Conservation (phyloP, 768 basidiomycete genomes). For the Russula sp. region DNA sequence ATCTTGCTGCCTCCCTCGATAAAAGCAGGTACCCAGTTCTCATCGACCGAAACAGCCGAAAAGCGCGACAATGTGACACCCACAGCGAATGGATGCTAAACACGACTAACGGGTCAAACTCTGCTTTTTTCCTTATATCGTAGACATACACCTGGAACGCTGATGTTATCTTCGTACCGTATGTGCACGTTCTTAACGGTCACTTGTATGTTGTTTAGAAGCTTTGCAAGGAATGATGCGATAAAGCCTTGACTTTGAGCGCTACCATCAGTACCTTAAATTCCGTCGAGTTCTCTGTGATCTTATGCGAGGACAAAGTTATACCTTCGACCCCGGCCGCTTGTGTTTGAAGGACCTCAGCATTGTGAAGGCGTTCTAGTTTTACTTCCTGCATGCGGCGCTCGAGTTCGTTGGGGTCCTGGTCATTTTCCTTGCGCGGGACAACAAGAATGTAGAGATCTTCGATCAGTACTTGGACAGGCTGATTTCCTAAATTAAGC, state of each 20-base stretch:
- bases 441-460: constrained; percentile 93
- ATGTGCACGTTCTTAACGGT: constrained; percentile 94
- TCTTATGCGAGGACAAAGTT: constrained; percentile 9
- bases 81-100: constrained; percentile 90
- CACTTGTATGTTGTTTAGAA: constrained; percentile 94
- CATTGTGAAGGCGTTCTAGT: constrained; percentile 79
- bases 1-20: constrained; percentile 83
- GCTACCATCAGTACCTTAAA: constrained; percentile 33
- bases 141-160: constrained; percentile 77
- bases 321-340: constrained; percentile 44
- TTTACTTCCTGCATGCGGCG: constrained; percentile 76
- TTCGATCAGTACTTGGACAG: constrained; percentile 86
- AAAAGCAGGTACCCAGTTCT: constrained; percentile 82
- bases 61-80: constrained; percentile 86
- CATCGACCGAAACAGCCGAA: constrained; percentile 82
- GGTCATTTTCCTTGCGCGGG: constrained; percentile 60
- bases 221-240: constrained; percentile 75
- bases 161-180: constrained; percentile 92
- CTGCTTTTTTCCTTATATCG: neutral
- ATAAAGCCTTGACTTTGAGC: constrained; percentile 74
- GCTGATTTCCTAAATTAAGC: constrained; percentile 83
- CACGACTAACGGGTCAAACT: neutral
- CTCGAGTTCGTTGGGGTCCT: constrained; percentile 82
- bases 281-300: neutral
- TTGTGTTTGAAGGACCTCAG: constrained; percentile 74